Evolutionary conservation across 2,329 filamentous ascomycete genomes (phyloP), one percentile per base, ranked within the genome.

Genomic region (Sphaerulina musiva): DNA sequence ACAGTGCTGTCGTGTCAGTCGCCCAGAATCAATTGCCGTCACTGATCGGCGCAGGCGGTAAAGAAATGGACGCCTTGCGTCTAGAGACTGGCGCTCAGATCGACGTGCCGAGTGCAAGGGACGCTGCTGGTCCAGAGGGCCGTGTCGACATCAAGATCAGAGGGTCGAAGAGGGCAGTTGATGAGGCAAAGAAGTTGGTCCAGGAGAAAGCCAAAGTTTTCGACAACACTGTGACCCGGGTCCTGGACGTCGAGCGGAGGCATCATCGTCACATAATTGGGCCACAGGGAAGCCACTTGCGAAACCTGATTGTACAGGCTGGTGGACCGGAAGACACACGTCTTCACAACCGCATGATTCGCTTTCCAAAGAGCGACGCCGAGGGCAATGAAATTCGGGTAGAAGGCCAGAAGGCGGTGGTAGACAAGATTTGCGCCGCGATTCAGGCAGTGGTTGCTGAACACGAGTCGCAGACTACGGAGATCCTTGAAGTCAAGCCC

Each of bases 21-120:
- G 87, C 95, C 62, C 89, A 93, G 72, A 91, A 84, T 73, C 91
- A 97, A 71, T 79, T 98, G 54, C 90, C 91, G n/a, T 92, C 88
- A 14, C 76, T 98, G 60, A 97, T 98, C 64, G 93, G 93, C 47
- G 85, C 90, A 65, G 87, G 90, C 40, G 93, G 93, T 59, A 84
- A 86, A 63, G 90, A 89, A 63, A 89, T 98, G 80, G 93, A 97
- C 64, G 86, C 89, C 67, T 78, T 98, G 46, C 87, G 93, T 56
- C 83, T 90, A 60, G 77, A 82, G 52, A 95, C 89, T 46, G 89
- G 89, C 51, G 90, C 90, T 23, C 87, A 87, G 73, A 92, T 98
- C 61, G 92, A 97, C 68, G 87, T 98, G 46, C 93, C 93, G 26
- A 85, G 87, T 58, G 84, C 84, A 52, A 82, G 85, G 56, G 89